Evolutionary conservation across 805 yeast genomes (phyloP), one percentile per base, ranked within the genome.

Genomic region (Teunomyces tritomae): DNA sequence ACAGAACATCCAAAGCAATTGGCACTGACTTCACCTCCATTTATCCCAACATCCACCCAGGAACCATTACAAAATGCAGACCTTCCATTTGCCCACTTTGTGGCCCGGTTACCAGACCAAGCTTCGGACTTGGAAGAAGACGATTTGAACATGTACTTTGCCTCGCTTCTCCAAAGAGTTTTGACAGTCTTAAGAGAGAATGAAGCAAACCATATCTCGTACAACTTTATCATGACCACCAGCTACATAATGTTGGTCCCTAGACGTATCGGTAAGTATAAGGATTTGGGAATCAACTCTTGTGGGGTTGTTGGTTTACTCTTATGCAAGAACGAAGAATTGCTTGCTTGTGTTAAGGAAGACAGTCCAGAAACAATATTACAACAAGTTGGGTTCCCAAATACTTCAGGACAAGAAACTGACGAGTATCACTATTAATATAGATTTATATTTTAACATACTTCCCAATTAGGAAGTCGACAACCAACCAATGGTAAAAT

Each of bases 201-300:
- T 44, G 72, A 65, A 5, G 57, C 68, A 11, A 54, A 59, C n/a
- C 71, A 72, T 39, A 70, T 83, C 43, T 85, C 92, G 33, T 92
- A 88, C 65, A 92, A 92, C 62, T 82, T 91, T 30, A 68, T 89
- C 39, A 80, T 92, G 77, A 89, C 95, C 42, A 82, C 82, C 43
- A 78, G 82, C 45, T 92, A 94, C 88, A 80, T 92, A 68, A 80
- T 90, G 80, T 64, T 87, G 17, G 84, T 90, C n/a, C 98, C 99
- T 13, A 79, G 97, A 58, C 71, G 85, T 2, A 58, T 62, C 13
- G 84, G 85, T 1, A 71, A 68, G 43, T 83, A 74, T 57, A 74
- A 76, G 37, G 57, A 55, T 13, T 66, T 84, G 28, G 86, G 92
- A 49, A 77, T 90, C 55, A 92, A 92, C 61, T 77, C 96, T 0